A percentile compares a stretch with the other conserved stretches of the same genome.
phyloP scores from a whole-genome alignment of 495 filamentous ascomycete genomes.

The Neurospora intermedia region DNA sequence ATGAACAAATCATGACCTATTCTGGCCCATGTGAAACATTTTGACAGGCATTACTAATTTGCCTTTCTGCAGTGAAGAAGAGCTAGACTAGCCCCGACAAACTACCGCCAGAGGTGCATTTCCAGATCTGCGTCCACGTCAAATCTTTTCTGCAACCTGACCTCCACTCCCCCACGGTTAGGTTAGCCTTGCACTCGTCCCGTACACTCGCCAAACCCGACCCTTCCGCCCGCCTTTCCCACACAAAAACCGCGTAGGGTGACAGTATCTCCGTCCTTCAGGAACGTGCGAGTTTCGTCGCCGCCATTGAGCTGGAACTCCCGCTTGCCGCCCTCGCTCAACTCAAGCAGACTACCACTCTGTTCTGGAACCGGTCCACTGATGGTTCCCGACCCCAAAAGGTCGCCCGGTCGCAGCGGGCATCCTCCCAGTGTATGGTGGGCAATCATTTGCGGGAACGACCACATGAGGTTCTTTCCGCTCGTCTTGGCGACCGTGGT shows the following conservation, averaged over 20 bases:
- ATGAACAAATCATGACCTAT: not conserved
- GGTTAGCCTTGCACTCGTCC: slow-evolving; percentile 38
- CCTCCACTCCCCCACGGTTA: not conserved
- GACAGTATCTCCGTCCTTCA: slow-evolving; percentile 78
- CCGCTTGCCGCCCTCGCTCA: slow-evolving; percentile 55
- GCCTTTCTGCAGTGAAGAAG: not conserved
- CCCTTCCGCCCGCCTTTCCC: slow-evolving; percentile 42
- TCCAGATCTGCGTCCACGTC: not conserved
- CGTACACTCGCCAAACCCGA: slow-evolving; percentile 65
- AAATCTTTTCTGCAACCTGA: not conserved
- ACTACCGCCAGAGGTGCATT: not conserved
- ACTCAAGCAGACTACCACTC: slow-evolving; percentile 72
- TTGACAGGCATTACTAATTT: not conserved
- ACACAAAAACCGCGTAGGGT: slow-evolving; percentile 55
- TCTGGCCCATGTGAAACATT: not conserved
- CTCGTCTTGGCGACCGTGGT: slow-evolving; percentile 56
- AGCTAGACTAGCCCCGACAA: not conserved
- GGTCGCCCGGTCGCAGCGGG: slow-evolving; percentile 67
- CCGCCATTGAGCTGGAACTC: slow-evolving; percentile 50
- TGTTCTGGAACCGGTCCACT: slow-evolving; percentile 53
- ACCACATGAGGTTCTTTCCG: slow-evolving; percentile 69
- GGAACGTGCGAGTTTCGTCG: slow-evolving; percentile 61
- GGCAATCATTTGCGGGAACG: slow-evolving; percentile 88
- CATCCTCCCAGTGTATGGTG: slow-evolving; percentile 87
- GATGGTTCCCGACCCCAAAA: slow-evolving; percentile 86